A percentile compares a stretch with the other conserved stretches of the same genome.
These are phyloP conservation scores for Tubosaeta brunneosetosa DNA, from an alignment of 768 basidiomycete genomes.

Conservation along the genomic window DNA sequence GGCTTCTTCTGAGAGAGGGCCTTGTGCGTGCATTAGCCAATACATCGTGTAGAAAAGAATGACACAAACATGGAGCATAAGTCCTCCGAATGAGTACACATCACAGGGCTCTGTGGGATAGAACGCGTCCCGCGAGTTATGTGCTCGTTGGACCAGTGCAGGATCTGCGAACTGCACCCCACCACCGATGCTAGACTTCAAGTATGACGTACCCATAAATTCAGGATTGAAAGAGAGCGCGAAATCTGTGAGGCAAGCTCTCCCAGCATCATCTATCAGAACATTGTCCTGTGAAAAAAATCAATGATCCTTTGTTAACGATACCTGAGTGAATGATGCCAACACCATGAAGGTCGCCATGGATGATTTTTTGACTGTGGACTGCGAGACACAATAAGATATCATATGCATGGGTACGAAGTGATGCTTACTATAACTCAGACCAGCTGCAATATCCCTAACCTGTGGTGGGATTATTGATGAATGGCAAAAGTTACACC, in stretches of 20 bases:
- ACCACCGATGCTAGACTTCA: slow-evolving; percentile 34
- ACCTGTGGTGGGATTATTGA: slow-evolving; percentile 10
- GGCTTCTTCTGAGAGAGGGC: slow-evolving; percentile 19
- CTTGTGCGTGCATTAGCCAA: slow-evolving; percentile 13
- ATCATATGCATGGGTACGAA: background rate
- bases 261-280: slow-evolving; percentile 35
- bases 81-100: slow-evolving; percentile 34
- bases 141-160: slow-evolving; percentile 14
- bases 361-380: slow-evolving; percentile 22
- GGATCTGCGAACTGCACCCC: slow-evolving; percentile 44
- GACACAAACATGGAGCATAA: slow-evolving; percentile 27
- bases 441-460: slow-evolving; percentile 20
- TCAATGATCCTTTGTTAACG: background rate
- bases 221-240: slow-evolving; percentile 34
- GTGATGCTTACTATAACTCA: slow-evolving; percentile 18
- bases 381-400: slow-evolving; percentile 10
- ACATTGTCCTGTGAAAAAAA: slow-evolving; percentile 33
- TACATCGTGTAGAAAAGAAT: background rate
- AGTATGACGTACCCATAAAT: slow-evolving; percentile 24
- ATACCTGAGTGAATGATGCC: background rate
- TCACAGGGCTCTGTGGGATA: slow-evolving; percentile 19
- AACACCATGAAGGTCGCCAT: slow-evolving; percentile 37
- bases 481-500: background rate
- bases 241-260: slow-evolving; percentile 47
- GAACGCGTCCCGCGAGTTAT: background rate